Conservation (phyloP, 2,329 filamentous ascomycete genomes). For the Penicillium expansum region DNA sequence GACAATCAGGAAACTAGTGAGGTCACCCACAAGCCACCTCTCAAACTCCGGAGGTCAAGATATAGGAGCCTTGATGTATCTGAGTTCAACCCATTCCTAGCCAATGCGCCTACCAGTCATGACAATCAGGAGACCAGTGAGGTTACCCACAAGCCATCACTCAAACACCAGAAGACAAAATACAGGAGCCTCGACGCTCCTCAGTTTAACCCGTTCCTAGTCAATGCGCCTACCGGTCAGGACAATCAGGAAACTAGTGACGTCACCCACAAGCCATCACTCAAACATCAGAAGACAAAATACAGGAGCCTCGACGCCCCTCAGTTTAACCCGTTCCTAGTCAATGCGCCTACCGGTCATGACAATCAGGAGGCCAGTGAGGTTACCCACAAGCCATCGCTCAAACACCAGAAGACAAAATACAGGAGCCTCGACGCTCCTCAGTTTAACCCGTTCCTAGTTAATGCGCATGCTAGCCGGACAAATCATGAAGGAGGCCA, state of each 20-base stretch:
- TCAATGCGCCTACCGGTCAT: no score
- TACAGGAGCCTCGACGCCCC: no score
- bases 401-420: neutral
- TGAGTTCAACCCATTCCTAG: no score
- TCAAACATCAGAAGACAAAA: no score
- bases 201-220: neutral
- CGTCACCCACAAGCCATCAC: no score
- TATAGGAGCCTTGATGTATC: no score
- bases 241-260: neutral
- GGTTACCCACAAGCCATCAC: neutral
- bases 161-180: neutral
- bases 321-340: no score
- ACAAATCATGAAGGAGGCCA: neutral
- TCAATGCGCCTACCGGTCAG: neutral
- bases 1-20: no score
- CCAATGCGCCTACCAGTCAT: neutral
- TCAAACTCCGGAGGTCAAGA: no score
- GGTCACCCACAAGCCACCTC: no score
- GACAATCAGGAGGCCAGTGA: neutral
- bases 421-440: neutral
- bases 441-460: neutral
- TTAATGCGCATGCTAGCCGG: neutral
- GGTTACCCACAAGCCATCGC: neutral
- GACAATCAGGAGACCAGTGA: neutral
- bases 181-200: neutral